Evolutionary conservation across 202 grass and related monocot species (phyloP).

Genomic region (Setaria viridis): DNA sequence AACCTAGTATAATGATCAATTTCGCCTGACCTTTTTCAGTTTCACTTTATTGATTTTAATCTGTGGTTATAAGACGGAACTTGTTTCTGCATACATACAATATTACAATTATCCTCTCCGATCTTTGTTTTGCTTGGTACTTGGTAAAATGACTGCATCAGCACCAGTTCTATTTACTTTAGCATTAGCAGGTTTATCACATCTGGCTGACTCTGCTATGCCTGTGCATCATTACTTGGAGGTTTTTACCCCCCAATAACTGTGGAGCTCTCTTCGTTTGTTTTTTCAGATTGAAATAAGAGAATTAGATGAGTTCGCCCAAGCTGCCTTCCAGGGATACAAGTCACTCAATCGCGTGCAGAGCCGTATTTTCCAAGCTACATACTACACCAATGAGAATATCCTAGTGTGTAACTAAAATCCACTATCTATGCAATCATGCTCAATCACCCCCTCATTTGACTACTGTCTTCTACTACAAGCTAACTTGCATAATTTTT

Average conservation of each 20-base stretch:
- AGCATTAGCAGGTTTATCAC: conserved; percentile 32
- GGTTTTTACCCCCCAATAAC: neutral
- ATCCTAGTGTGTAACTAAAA: conserved; percentile 69
- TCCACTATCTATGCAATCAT: conserved; percentile 28
- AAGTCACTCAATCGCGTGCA: conserved; percentile 94
- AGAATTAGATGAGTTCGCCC: conserved; percentile 90
- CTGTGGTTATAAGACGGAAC: conserved; percentile 11
- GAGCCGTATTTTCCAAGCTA: conserved; percentile 90
- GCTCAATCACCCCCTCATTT: conserved; percentile 42
- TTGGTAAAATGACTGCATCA: conserved; percentile 24
- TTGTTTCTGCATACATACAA: conserved; percentile 17
- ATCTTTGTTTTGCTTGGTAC: conserved; percentile 10
- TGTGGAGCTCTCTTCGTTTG: conserved; percentile 29
- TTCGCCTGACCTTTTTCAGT: conserved; percentile 6
- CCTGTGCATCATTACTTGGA: conserved; percentile 19
- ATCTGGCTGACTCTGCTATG: neutral
- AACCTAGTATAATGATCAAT: conserved; percentile 4
- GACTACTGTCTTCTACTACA: conserved; percentile 5
- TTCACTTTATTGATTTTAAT: conserved; percentile 39
- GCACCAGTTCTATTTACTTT: conserved; percentile 32
- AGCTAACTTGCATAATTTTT: conserved; percentile 50
- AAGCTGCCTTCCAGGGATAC: conserved; percentile 95
- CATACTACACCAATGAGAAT: conserved; percentile 96
- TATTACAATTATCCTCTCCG: conserved; percentile 23
- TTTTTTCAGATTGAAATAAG: conserved; percentile 85